Evolutionary conservation across 225 moss, liverwort and hornwort genomes (phyloP), one percentile per base, ranked within the genome.

Genomic region (Ulota crispa): DNA sequence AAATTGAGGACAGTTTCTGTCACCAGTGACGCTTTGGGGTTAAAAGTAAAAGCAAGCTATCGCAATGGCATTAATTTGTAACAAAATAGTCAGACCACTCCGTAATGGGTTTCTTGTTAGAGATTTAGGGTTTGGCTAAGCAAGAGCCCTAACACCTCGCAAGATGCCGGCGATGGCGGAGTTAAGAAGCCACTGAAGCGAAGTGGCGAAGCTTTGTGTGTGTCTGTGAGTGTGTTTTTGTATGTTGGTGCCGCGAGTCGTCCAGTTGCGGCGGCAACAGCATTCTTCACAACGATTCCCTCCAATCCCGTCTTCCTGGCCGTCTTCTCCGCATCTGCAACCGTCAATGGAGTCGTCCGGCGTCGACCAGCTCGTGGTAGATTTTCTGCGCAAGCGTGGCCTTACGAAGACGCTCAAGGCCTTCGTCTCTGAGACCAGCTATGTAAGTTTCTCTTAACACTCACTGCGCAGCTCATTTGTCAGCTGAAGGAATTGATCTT

Each of bases 201-300:
- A 4, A 20, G 13, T 0, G 3, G 3, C 21, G 12, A 26, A 12
- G 50, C 24, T 59, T 59, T 4, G 7, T 2, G 41, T 45, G 45
- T 14, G 14, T 43, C 3, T 34, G 43, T 42, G 42, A 13, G 45
- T 36, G 36, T 13, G n/a, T 39, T 32, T 57, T 54, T 83, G 85
- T 30, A 88, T 88, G 90, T 84, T 90, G 80, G 39, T 90, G 84
- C 90, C 90, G 84, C 90, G 88, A 65, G 82, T 64, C 80, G 84
- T 90, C 69, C 84, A 84, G 78, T 62, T 90, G 86, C 80, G 78
- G 86, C 80, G 80, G 77, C 82, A 52, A 67, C 76, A 57, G 61
- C 66, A 57, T 78, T 72, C 72, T 75, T 34, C 52, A 2, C 2
- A 0, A 24, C 26, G 1, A 53, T 7, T 28, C 13, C 5, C 32